Base-by-base conservation (phyloP, 768 basidiomycete genomes). In the Lentinula raphanica region DNA sequence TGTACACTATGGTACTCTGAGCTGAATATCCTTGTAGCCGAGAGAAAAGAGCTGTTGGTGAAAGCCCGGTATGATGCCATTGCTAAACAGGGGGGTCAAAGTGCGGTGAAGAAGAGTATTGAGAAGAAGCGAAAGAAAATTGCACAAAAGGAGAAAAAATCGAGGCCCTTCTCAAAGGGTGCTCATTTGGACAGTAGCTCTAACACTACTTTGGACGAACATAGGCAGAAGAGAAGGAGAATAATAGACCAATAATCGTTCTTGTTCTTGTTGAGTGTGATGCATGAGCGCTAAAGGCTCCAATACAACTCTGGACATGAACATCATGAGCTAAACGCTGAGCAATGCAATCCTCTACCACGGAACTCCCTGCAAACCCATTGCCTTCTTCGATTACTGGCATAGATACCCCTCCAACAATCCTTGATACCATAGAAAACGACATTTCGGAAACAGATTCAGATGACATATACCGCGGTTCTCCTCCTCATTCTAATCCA, bases 81-180 rank as follows among this genome's bases (percentile, higher is more conserved):
- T 42, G 86, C 88, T 4, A 79, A 80, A 17, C 75, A 81, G 57
- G 94, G 93, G 3, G 94, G 95, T 7, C 85, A 83, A 62, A 73
- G 78, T 3, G 92, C 92, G 0, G 90, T 95, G 54, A 91, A 88
- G 68, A 94, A 88, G 71, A 91, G 84, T 5, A 85, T 96, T 28
- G 91, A 91, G 64, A 95, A 90, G 80, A 94, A 86, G 70, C 86
- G 90, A 71, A 91, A 84, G 70, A 96, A 94, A 76, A 75, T 87
- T 19, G 80, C 80, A 51, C 91, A 93, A 71, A 94, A 90, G 70
- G 94, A 96, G 77, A 96, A 95, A 73, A 88, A 83, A 65, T 86
- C 81, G 58, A 76, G 92, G 54, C 94, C 94, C 12, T 87, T 85
- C 9, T 9, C 45, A 36, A 49, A 57, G 17, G 50, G 19, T 25